These are phyloP conservation scores for Fusarium bactridioides DNA, from an alignment of 2,329 filamentous ascomycete species.

Conservation along the genomic window DNA sequence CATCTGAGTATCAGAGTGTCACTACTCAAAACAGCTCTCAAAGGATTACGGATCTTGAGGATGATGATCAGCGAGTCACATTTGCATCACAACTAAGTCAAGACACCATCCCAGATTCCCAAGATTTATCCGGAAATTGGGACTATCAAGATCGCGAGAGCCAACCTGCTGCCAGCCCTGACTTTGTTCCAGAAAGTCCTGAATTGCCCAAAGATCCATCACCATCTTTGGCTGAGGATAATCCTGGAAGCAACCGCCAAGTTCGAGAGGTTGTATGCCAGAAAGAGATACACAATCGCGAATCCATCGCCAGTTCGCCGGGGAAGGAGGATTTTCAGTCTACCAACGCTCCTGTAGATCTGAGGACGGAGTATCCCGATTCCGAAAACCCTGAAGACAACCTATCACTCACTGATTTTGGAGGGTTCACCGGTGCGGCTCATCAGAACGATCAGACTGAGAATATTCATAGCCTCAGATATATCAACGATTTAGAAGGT, in stretches of 20 bases:
- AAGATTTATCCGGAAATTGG: conserved; percentile 46
- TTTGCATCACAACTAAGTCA: conserved; percentile 46
- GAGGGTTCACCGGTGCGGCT: neutral
- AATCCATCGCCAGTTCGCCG: neutral
- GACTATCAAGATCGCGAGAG: conserved; percentile 17
- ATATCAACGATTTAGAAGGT: neutral
- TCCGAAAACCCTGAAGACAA: neutral
- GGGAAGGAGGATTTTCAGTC: neutral
- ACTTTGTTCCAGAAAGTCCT: neutral
- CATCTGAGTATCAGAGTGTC: conserved; percentile 48
- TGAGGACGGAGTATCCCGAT: neutral
- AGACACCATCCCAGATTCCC: conserved; percentile 55
- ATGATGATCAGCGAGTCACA: conserved; percentile 44
- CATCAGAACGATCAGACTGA: neutral
- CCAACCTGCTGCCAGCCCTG: neutral
- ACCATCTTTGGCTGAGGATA: neutral
- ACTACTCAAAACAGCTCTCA: conserved; percentile 42
- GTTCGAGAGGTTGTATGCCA: neutral
- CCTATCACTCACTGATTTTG: neutral
- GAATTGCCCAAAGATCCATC: neutral
- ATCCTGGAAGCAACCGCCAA: neutral
- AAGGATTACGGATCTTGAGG: conserved; percentile 47
- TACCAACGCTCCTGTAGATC: neutral
- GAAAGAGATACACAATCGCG: neutral
- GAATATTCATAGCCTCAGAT: neutral